Evolutionary conservation across 2,329 filamentous ascomycete genomes (phyloP).

Genomic region (Fusarium udum): DNA sequence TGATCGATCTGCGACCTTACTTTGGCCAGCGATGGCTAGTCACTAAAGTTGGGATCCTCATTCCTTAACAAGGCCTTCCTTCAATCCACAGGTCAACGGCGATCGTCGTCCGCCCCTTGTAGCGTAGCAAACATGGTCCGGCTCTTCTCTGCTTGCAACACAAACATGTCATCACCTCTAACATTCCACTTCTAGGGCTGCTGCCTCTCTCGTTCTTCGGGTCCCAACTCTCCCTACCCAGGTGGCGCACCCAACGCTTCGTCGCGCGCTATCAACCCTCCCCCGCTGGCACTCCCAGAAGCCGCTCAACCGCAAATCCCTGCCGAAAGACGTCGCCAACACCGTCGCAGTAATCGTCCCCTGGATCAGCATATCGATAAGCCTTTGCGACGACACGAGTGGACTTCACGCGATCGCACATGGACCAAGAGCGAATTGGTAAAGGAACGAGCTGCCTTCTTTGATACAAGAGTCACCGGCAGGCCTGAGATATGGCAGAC

Average conservation of each 20-base stretch:
- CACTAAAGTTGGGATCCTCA: conserved; percentile 31
- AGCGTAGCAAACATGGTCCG: conserved; percentile 36
- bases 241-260: conserved; percentile 60
- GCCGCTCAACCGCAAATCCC: conserved; percentile 36
- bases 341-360: conserved; percentile 49
- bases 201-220: conserved; percentile 64
- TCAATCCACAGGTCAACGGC: conserved; percentile 21
- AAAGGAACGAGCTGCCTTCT: conserved; percentile 82
- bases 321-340: conserved; percentile 47
- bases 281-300: conserved; percentile 47
- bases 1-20: conserved; percentile 17
- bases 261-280: conserved; percentile 62
- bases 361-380: conserved; percentile 75
- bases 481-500: conserved; percentile 83
- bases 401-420: conserved; percentile 68
- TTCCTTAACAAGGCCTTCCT: conserved; percentile 22
- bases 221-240: conserved; percentile 64
- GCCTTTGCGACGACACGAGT: conserved; percentile 72
- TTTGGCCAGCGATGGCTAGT: conserved; percentile 35
- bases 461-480: conserved; percentile 87
- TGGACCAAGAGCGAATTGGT: conserved; percentile 78
- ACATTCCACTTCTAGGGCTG: conserved; percentile 56
- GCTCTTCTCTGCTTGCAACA: not conserved
- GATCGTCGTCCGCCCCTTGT: conserved; percentile 9
- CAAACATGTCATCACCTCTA: conserved; percentile 17